phyloP scores from a whole-genome alignment of 2,329 filamentous ascomycete genomes.

The Penicillium rolfsii region DNA sequence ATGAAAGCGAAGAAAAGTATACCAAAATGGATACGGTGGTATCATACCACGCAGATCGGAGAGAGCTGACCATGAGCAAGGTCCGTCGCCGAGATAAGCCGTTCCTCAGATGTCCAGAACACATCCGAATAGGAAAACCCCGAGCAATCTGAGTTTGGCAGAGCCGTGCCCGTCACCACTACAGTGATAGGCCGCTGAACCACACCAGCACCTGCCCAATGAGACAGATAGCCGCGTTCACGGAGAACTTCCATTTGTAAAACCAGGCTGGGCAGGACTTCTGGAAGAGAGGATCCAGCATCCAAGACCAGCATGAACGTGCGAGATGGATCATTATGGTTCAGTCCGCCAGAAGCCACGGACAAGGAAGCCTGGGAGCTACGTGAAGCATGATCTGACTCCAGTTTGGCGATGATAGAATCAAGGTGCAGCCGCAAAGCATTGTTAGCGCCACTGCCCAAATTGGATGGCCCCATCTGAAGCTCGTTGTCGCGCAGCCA shows the following conservation, averaged over 20 bases:
- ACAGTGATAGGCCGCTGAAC: constrained; percentile 31
- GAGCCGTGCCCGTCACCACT: constrained; percentile 24
- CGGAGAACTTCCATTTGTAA: constrained; percentile 26
- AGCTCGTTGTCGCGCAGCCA: constrained; percentile 31
- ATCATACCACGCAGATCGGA: constrained; percentile 21
- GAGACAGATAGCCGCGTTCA: constrained; percentile 29
- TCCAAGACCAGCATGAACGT: constrained; percentile 34
- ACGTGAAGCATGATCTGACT: constrained; percentile 12
- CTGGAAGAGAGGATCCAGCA: constrained; percentile 22
- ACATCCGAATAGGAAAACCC: constrained; percentile 20
- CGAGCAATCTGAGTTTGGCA: constrained; percentile 9
- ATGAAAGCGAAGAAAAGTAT: constrained; percentile 4
- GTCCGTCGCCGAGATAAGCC: constrained; percentile 1
- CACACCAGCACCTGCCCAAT: constrained; percentile 26
- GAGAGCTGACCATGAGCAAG: constrained; percentile 13
- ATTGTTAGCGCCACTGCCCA: constrained; percentile 15
- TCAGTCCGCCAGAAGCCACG: background rate
- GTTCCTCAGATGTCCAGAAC: constrained; percentile 17
- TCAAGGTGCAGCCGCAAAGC: constrained; percentile 31
- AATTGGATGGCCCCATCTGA: constrained; percentile 24
- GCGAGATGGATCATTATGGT: constrained; percentile 10
- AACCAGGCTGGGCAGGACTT: constrained; percentile 25
- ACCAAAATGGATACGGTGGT: background rate
- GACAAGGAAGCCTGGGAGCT: background rate
- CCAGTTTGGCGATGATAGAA: constrained; percentile 26